Percentiles rank a stretch among this genome's conserved stretches.
Conservation (phyloP, 1,284 basidiomycete species). For the Xanthoconium separans region DNA sequence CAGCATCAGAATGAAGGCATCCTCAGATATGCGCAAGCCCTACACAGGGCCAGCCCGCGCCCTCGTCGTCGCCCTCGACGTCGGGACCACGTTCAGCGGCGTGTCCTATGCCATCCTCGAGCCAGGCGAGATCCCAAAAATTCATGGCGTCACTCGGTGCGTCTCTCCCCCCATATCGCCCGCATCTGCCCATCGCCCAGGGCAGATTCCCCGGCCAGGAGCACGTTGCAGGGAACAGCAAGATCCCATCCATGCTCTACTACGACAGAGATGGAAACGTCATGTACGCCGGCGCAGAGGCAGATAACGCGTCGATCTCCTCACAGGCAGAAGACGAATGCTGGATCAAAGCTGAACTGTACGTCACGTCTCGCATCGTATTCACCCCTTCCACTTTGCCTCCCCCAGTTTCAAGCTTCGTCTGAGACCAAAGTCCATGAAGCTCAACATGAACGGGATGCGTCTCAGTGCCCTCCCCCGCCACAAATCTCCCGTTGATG, state of each 20-base stretch:
- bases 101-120: slow-evolving; percentile 76
- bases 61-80: slow-evolving; percentile 71
- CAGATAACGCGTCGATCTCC: slow-evolving; percentile 55
- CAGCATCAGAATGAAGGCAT: slow-evolving; percentile 21
- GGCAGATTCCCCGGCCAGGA: slow-evolving; percentile 75
- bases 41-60: slow-evolving; percentile 61
- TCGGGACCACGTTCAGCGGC: slow-evolving; percentile 75
- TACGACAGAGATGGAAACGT: slow-evolving; percentile 60
- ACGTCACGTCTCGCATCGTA: slow-evolving; percentile 27
- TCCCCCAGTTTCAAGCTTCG: slow-evolving; percentile 69
- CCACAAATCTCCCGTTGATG: slow-evolving; percentile 62
- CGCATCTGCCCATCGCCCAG: slow-evolving; percentile 13
- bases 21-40: slow-evolving; percentile 64
- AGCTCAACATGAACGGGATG: slow-evolving; percentile 79
- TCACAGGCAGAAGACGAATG: slow-evolving; percentile 69
- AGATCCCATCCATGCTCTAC: slow-evolving; percentile 74
- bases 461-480: slow-evolving; percentile 62
- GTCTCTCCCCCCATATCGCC: slow-evolving; percentile 4
- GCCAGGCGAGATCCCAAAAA: slow-evolving; percentile 70
- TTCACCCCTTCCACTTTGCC: not conserved
- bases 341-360: slow-evolving; percentile 75
- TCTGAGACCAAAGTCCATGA: slow-evolving; percentile 70
- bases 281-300: slow-evolving; percentile 67
- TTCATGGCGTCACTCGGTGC: slow-evolving; percentile 70
- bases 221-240: slow-evolving; percentile 79